phyloP scores from a whole-genome alignment of 2,329 filamentous ascomycete genomes.

The Talaromyces rugulosus region DNA sequence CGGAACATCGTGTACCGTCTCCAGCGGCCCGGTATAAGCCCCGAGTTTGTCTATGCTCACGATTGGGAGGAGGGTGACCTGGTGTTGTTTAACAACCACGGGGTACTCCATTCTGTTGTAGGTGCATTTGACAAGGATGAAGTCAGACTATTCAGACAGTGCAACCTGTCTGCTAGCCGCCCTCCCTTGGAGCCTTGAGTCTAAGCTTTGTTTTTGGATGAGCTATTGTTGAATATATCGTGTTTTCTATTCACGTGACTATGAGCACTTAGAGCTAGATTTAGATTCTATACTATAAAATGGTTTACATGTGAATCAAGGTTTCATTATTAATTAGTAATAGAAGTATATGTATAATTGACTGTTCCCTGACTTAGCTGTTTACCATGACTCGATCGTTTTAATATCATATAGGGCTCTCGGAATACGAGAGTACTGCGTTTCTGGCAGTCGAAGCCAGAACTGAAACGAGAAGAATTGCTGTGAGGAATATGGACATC shows the following conservation, averaged over 20 bases:
- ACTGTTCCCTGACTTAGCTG: too few relatives aligned
- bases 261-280: background rate
- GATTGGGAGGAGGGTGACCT: conserved; percentile 75
- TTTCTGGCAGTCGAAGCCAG: background rate
- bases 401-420: too few relatives aligned
- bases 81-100: conserved; percentile 75
- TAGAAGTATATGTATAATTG: too few relatives aligned
- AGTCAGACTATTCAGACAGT: conserved; percentile 71
- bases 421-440: background rate
- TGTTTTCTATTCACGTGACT: background rate
- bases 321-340: too few relatives aligned
- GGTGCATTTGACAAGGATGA: conserved; percentile 71
- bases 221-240: background rate
- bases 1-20: conserved; percentile 67
- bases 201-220: background rate
- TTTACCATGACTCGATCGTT: too few relatives aligned
- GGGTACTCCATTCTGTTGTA: conserved; percentile 69
- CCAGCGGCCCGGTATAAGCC: conserved; percentile 69
- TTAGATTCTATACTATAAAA: background rate
- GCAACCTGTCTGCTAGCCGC: conserved; percentile 60
- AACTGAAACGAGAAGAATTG: background rate
- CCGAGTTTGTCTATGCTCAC: conserved; percentile 64
- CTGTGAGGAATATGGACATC: too few relatives aligned
- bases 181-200: conserved; percentile 7
- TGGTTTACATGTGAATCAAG: too few relatives aligned